Evolutionary conservation across 306 rosid species (phyloP), one percentile per base, ranked within the genome.

Genomic region (Quercus wislizeni): DNA sequence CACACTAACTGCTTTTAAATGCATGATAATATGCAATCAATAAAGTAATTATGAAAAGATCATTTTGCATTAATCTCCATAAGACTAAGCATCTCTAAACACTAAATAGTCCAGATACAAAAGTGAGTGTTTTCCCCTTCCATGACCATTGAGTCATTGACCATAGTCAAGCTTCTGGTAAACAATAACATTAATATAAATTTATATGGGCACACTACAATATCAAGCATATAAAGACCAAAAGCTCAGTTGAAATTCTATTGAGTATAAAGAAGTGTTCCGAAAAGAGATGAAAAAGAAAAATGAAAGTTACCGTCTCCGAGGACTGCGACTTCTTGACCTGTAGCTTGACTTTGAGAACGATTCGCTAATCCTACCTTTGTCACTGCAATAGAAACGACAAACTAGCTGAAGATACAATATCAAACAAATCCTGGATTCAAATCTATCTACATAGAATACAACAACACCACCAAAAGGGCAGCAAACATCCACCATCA

Each of bases 301-400:
- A 13, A 13, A 69, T 46, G 43, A 41, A 62, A 59, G 82, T 28
- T 6, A 90, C 98, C 96, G 85, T 79, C 80, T 89, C 81, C 63
- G 84, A 73, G 98, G 98, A 83, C 97, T 94, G 76, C 92, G 92
- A 82, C 97, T 92, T 89, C 96, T 83, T 72, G 98, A 92, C 76
- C 82, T 78, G 74, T 87, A 1, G 64, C 57, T 91, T 12, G 98
- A 75, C 79, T 75, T 89, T 2, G 90, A 86, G 64, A 76, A 49
- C 17, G 86, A 15, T 80, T 92, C 98, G 71, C 79, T 85, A 68
- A 92, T 83, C 88, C 91, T 89, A 85, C 98, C 98, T 80, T 94
- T 94, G 74, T 90, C 91, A 65, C 95, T 92, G 87, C 43, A 82
- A 85, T 5, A 82, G 18, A 25, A 12, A 75, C 71, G 43, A 81